phyloP scores from a whole-genome alignment of 768 basidiomycete genomes.

The Boletus insuetus region DNA sequence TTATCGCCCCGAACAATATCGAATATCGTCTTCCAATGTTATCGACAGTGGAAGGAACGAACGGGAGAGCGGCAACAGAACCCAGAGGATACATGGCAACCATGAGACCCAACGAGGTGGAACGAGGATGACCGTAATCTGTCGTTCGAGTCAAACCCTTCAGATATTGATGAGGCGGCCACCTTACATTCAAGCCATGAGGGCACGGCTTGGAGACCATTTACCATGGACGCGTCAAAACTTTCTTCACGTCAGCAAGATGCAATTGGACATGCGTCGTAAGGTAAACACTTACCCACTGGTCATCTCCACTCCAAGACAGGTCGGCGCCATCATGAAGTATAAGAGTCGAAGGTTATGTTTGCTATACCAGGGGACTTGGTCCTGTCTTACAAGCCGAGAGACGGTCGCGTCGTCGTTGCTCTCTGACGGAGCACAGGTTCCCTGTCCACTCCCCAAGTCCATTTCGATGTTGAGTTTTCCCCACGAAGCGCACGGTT shows the following conservation, averaged over 20 bases:
- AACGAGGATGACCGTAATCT: constrained; percentile 56
- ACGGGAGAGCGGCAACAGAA: constrained; percentile 49
- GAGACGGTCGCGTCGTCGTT: constrained; percentile 16
- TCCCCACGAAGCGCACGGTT: too few relatives aligned
- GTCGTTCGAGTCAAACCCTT: neutral
- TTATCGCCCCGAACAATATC: constrained; percentile 6
- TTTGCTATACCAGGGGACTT: constrained; percentile 56
- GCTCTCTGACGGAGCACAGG: neutral
- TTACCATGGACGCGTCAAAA: constrained; percentile 52
- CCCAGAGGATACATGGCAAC: constrained; percentile 59
- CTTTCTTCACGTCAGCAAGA: constrained; percentile 1
- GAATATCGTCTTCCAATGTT: constrained; percentile 8
- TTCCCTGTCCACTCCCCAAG: neutral
- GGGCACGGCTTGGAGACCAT: constrained; percentile 56
- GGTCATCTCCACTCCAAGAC: constrained; percentile 16
- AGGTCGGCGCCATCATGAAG: constrained; percentile 48
- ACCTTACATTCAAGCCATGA: constrained; percentile 53
- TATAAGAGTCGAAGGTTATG: constrained; percentile 56
- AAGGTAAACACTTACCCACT: constrained; percentile 1
- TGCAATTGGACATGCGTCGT: neutral
- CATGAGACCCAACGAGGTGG: constrained; percentile 54
- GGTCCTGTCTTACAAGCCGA: constrained; percentile 36
- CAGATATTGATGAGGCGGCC: neutral
- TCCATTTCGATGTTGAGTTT: constrained; percentile 1
- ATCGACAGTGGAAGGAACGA: constrained; percentile 17